A percentile compares a stretch with the other conserved stretches of the same genome.
phyloP scores from a whole-genome alignment of 2,329 filamentous ascomycete species.

The Botrytis squamosa region DNA sequence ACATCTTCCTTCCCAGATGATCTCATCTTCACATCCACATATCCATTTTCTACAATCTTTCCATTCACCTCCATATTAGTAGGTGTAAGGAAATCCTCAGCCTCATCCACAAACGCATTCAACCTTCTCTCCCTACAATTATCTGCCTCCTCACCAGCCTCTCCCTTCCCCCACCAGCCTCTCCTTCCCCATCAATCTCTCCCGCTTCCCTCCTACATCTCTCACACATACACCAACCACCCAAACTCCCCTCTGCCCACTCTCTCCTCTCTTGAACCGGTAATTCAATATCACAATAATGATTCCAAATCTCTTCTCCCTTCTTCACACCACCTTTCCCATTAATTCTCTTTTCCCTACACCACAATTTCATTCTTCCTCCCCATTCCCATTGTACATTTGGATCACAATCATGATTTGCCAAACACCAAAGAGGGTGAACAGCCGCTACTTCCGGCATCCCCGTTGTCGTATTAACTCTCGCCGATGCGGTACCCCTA shows the following conservation, averaged over 20 bases:
- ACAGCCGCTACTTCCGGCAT: constrained; percentile 90
- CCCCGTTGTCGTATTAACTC: constrained; percentile 72
- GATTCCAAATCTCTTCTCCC: constrained; percentile 85
- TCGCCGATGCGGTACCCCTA: constrained; percentile 84
- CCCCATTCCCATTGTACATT: constrained; percentile 96
- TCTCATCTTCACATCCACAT: not conserved
- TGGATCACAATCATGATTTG: constrained; percentile 94
- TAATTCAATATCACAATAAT: constrained; percentile 87
- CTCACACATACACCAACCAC: constrained; percentile 83
- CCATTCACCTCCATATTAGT: not conserved
- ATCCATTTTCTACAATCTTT: not conserved
- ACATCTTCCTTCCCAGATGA: not conserved
- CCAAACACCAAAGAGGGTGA: constrained; percentile 92
- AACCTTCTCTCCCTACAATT: not conserved
- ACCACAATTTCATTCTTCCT: constrained; percentile 70
- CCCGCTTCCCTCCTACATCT: constrained; percentile 73
- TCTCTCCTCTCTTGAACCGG: constrained; percentile 78
- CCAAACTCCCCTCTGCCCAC: constrained; percentile 84
- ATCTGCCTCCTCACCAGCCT: not conserved
- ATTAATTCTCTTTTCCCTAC: constrained; percentile 57
- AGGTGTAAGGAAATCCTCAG: not conserved
- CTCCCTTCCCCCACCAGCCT: not conserved
- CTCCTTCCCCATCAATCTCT: constrained; percentile 9
- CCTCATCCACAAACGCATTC: not conserved
- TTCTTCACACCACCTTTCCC: constrained; percentile 63